Evolutionary conservation across 306 rosid species (phyloP), one percentile per base, ranked within the genome.

Genomic region (Trichosanthes truncata): DNA sequence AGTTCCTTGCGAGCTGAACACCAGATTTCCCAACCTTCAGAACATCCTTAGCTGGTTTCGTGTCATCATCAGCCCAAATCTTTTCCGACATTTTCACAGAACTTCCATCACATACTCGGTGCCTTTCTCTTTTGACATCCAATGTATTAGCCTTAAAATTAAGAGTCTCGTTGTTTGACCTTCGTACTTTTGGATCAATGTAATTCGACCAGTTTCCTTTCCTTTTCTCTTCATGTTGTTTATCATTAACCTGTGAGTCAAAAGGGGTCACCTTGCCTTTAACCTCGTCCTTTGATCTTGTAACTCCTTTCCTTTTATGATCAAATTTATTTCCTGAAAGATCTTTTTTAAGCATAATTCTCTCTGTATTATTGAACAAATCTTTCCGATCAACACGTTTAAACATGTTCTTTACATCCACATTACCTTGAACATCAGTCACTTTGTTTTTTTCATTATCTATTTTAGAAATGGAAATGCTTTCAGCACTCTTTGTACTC

Each of bases 1-100:
- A 49, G 74, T 82, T 85, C 81, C 85, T 85, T 78, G 43, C 79
- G 41, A 75, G 76, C 26, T 80, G 81, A 78, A 62, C 86, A 52
- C 78, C 85, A 83, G 51, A 45, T 82, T 79, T 83, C 81, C 69
- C 77, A 72, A 75, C 77, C 21, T 77, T 83, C 31, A 68, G 55
- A 51, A 45, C 38, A 78, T 65, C 74, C 81, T 67, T 82, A 77
- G 76, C 68, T 77, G 84, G 79, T 7, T 76, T 83, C 41, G 41
- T 14, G 75, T 61, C 80, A 75, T 12, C 66, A 62, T 74, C 43
- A 63, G 23, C 62, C 63, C 56, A 80, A 41, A 81, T 83, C 45
- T 81, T 65, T 53, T 56, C 53, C 13, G 36, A 45, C 48, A 40
- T 60, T 66, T 46, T 80, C 17, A 66, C 76, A 60, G 90, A 83